Evolutionary conservation across 208 protist genomes (phyloP).

Genomic region (Leishmania arabica): DNA sequence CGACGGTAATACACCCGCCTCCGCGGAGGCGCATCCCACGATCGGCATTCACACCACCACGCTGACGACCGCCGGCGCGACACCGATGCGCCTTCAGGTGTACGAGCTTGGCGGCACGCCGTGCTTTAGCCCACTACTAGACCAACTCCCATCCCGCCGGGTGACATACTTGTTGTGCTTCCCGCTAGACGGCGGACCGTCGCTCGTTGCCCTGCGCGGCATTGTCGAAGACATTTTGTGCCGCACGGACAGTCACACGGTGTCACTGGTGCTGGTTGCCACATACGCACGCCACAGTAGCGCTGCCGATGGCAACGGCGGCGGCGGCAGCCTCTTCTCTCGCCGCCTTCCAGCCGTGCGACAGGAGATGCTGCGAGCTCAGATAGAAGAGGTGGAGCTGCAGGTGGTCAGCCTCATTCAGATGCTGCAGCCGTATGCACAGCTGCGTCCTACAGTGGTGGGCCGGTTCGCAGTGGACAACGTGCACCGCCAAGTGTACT

Average conservation of each 20-base stretch:
- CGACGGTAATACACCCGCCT: background rate
- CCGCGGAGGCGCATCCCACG: conserved; percentile 12
- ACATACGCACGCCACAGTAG: conserved; percentile 38
- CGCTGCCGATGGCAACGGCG: conserved; percentile 7
- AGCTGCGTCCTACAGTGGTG: conserved; percentile 68
- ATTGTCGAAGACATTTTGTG: conserved; percentile 76
- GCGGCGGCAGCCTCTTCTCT: conserved; percentile 4
- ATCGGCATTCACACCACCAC: conserved; percentile 33
- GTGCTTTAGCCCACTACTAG: conserved; percentile 68
- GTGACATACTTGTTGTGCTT: conserved; percentile 83
- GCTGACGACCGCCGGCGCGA: conserved; percentile 17
- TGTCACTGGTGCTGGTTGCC: conserved; percentile 41
- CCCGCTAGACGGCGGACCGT: conserved; percentile 41
- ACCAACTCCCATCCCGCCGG: conserved; percentile 61
- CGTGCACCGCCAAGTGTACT: conserved; percentile 46
- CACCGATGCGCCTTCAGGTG: conserved; percentile 48
- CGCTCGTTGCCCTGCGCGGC: conserved; percentile 45
- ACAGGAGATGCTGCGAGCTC: conserved; percentile 27
- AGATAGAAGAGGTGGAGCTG: conserved; percentile 58
- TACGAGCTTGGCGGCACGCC: conserved; percentile 67
- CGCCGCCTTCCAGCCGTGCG: conserved; percentile 8
- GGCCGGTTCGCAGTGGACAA: conserved; percentile 79
- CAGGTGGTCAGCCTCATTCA: conserved; percentile 71
- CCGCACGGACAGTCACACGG: conserved; percentile 53
- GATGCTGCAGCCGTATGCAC: conserved; percentile 58